Evolutionary conservation across 768 basidiomycete genomes (phyloP), one percentile per base, ranked within the genome.

Genomic region (Pleurotus giganteus): DNA sequence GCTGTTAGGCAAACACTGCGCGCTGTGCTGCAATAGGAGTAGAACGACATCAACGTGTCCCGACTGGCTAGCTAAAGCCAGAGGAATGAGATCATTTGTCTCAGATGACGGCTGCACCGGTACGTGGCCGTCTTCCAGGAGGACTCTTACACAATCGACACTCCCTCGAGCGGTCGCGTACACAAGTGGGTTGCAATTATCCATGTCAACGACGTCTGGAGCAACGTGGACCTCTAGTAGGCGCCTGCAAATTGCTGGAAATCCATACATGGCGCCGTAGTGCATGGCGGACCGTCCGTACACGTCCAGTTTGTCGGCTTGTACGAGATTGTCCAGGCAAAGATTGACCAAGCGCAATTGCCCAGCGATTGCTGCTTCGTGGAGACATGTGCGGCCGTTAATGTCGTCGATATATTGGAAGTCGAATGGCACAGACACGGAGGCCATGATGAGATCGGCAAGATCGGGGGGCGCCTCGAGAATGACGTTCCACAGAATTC

Each of bases 341-440:
- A 95, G 69, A 58, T 84, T 71, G 55, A 93, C 91, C 46, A 98
- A 81, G 11, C 86, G 80, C 19, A 85, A 71, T 11, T 83, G 78
- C 2, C 97, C 96, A 11, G 88, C 85, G 47, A 94, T 92, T 13
- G 94, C 88, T 2, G 95, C 92, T 66, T 94, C 92, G 64, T 98
- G 97, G 19, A 98, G 80, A 60, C 91, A 93, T 2, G 90, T 95
- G 31, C 97, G 84, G 37, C 89, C 91, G 66, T 98, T 98, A 75
- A 99, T 99, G 61, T 98, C 94, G 66, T 98, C 97, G 44, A 98
- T 79, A 65, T 93, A 98, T 44, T 79, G 77, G 66, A 93, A 98
- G 69, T 98, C 91, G 66, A 98, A 92, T 0, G 87, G 84, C 12
- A 71, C 73, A 23, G 77, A 75, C 17, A 88, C 71, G 13, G 87